Evolutionary conservation across 2,329 filamentous ascomycete species (phyloP).

Genomic region (Keithomyces neogunnii): DNA sequence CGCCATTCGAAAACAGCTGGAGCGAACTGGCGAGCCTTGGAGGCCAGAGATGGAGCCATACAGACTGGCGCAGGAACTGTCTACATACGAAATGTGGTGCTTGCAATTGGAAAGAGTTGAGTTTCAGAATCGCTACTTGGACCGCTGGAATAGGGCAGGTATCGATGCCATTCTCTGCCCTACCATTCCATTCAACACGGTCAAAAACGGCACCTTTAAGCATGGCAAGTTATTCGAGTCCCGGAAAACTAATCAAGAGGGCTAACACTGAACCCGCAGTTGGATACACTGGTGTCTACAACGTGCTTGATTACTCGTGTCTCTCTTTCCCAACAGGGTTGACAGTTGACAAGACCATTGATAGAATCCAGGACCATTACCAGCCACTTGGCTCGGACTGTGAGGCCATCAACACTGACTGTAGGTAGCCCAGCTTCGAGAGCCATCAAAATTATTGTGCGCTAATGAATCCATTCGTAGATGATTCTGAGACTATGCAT

Average conservation of each 20-base stretch:
- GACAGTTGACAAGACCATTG: constrained; percentile 29
- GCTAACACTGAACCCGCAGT: constrained; percentile 20
- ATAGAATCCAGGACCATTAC: constrained; percentile 21
- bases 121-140: constrained; percentile 37
- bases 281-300: constrained; percentile 41
- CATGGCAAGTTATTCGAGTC: constrained; percentile 25
- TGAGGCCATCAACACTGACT: constrained; percentile 29
- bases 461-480: constrained; percentile 13
- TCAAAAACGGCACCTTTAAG: constrained; percentile 33
- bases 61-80: constrained; percentile 25
- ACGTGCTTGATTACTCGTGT: constrained; percentile 38
- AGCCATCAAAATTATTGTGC: no score
- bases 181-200: constrained; percentile 34
- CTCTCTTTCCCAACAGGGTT: constrained; percentile 38
- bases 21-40: constrained; percentile 34
- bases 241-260: not conserved
- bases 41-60: constrained; percentile 28
- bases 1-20: constrained; percentile 29
- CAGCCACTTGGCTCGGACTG: constrained; percentile 28
- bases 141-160: constrained; percentile 35
- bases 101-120: constrained; percentile 35
- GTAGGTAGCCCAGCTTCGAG: constrained; percentile 23
- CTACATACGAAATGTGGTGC: constrained; percentile 38
- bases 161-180: constrained; percentile 58
- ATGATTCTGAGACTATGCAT: constrained; percentile 29